Evolutionary conservation across 2,329 filamentous ascomycete genomes (phyloP), one percentile per base, ranked within the genome.

Genomic region (Lojkania enalia): DNA sequence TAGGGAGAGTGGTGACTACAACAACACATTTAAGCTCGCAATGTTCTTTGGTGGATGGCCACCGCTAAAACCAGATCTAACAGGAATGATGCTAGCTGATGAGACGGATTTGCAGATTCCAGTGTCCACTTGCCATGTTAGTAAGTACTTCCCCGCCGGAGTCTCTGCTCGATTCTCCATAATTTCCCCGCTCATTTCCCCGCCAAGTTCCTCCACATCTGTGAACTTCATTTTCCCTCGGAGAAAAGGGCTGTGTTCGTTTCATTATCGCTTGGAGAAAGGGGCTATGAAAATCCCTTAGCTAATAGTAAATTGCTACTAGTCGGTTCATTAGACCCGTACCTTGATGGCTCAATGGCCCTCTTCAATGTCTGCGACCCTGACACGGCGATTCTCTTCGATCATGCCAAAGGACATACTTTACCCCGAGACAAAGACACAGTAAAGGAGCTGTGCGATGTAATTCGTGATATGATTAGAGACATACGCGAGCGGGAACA

Each of bases 341-440:
- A 84, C 53, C 73, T 84, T 2, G 72, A 81, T 23, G 82, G 82
- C 0, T 79, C 79, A 2, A 75, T 84, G 69, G 80, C 81, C 0
- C 71, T 85, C 3, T 84, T 79, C 66, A 82, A 82, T 52, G 74
- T 83, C 18, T 86, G 82, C 51, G 78, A 84, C 35, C 75, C 75
- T 0, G 81, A 85, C 45, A 77, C 70, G 1, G 81, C 81, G 0
- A 72, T 75, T 23, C 71, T 85, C n/a, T 85, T 85, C 48, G 82
- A 86, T 52, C 81, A 84, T 50, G 82, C 80, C 3, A 84, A 84
- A 55, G 83, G 82, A 0, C 83, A 86, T 57, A 84, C 80, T 0
- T 69, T 85, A 3, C 82, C 83, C 0, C 57, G 62, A 29, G 55
- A 57, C 23, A 59, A 54, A 23, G 40, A 55, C 70, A 63, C 58